These are phyloP conservation scores for Leccinum pellstonianum DNA, from an alignment of 768 basidiomycete species.

Conservation along the genomic window DNA sequence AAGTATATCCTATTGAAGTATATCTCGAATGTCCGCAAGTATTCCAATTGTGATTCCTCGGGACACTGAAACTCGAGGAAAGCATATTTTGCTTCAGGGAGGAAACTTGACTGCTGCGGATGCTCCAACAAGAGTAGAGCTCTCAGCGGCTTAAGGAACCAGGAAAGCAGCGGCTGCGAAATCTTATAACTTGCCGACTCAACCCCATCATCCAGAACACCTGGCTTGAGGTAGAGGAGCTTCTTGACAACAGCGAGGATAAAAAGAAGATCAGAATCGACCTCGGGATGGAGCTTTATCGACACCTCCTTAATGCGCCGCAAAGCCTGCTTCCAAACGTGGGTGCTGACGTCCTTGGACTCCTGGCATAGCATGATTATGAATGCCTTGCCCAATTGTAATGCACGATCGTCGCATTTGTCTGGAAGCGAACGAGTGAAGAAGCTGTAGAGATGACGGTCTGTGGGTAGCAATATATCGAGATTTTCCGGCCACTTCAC, in stretches of 20 bases:
- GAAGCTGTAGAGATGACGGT: conserved; percentile 1
- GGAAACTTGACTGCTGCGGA: neutral
- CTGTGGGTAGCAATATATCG: conserved; percentile 6
- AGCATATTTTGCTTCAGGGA: conserved; percentile 1
- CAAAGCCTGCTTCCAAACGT: neutral
- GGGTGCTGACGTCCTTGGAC: neutral
- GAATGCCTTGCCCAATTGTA: conserved; percentile 7
- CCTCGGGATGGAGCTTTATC: neutral
- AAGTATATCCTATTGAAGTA: neutral
- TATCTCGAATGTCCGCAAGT: conserved; percentile 5
- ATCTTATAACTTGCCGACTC: neutral
- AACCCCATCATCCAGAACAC: neutral
- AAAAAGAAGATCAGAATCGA: conserved; percentile 3
- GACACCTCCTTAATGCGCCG: neutral
- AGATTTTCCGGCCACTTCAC: conserved; percentile 15
- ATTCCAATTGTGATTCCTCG: neutral
- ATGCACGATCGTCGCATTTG: neutral
- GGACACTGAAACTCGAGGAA: conserved; percentile 1
- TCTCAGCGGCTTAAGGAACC: conserved; percentile 2
- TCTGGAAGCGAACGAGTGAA: conserved; percentile 2
- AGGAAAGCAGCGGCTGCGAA: conserved; percentile 3
- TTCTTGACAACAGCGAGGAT: conserved; percentile 1
- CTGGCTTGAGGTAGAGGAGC: conserved; percentile 1
- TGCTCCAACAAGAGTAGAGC: neutral
- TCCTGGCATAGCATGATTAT: conserved; percentile 2